Base-by-base conservation (phyloP, 2,329 filamentous ascomycete species). In the Hortaea sp. region DNA sequence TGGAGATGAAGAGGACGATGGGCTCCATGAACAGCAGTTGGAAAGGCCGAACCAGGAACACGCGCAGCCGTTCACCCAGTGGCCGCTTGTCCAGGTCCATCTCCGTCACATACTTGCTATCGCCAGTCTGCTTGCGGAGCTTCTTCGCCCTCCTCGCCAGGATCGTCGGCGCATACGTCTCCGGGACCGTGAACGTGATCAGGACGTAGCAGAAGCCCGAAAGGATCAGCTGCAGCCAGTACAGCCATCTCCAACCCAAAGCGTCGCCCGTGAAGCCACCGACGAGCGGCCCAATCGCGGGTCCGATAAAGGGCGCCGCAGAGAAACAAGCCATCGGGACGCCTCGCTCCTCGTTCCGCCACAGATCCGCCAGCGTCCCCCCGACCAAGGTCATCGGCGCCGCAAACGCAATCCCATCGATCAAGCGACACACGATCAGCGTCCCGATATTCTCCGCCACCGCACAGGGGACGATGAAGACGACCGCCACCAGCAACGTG, bases 101-200 rank as follows among this genome's bases (percentile, higher is more conserved):
- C 64, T 92, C 85, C 0, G 88, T 90, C 35, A 88, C 84, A 59
- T 82, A 83, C 50, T 76, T 77, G 1, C 69, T 54, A 51, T 86
- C 77, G 20, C 82, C 80, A 1, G 85, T 84, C 30, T 79, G 65
- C 60, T 82, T 78, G 44, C 88, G 77, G 50, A 92, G 69, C 63
- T 85, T 85, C 58, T 74, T 72, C 2, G 88, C 88, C 9, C 87
- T 77, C 29, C 50, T 44, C 7, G 78, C 76, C 11, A 95, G 77
- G 43, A 95, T 80, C 0, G 79, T 84, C 0, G 88, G 87, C 0
- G 87, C 82, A 63, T 92, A 94, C 0, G 88, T 95, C 66, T 94
- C 88, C 1, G 87, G 86, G 0, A 94, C 82, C n/a, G 86, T 92
- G 66, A 94, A 89, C 29, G 82, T 83, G 64, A 92, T 88, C 49